Conservation (phyloP, 305 asterid species). For the Fraxinus sp. region DNA sequence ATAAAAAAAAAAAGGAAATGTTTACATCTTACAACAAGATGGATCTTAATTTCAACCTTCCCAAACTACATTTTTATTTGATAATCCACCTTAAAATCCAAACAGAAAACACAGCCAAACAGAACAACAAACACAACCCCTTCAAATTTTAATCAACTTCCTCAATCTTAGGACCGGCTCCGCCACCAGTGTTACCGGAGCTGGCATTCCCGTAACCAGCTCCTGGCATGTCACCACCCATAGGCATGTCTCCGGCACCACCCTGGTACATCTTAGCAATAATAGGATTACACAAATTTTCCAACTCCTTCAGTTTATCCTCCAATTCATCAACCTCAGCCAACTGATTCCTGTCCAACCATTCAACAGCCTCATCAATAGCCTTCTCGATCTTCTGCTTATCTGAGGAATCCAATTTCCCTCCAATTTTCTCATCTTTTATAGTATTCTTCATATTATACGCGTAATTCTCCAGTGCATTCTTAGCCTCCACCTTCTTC, state of each 20-base stretch:
- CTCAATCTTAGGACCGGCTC: constrained; percentile 55
- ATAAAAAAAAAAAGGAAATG: neutral
- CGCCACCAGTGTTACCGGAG: constrained; percentile 22
- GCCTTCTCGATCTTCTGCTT: constrained; percentile 56
- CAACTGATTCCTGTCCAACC: constrained; percentile 59
- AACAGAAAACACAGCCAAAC: neutral
- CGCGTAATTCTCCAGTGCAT: constrained; percentile 51
- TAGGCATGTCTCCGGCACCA: constrained; percentile 43
- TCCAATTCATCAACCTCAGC: constrained; percentile 62
- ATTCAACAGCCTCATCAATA: constrained; percentile 40
- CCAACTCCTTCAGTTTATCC: constrained; percentile 56
- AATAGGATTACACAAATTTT: constrained; percentile 49
- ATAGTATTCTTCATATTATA: constrained; percentile 47
- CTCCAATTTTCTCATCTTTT: constrained; percentile 44
- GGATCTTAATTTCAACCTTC: neutral
- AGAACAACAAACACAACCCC: neutral
- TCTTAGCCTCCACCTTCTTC: constrained; percentile 60
- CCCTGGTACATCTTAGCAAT: constrained; percentile 52
- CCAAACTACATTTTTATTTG: neutral
- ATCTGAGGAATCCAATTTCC: constrained; percentile 38
- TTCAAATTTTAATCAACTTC: constrained; percentile 46
- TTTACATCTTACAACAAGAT: neutral
- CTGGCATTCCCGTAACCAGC: constrained; percentile 24
- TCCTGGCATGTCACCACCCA: constrained; percentile 39
- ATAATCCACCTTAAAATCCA: neutral